These are phyloP conservation scores for Salvia sclarea DNA, from an alignment of 305 asterid genomes.

Conservation along the genomic window DNA sequence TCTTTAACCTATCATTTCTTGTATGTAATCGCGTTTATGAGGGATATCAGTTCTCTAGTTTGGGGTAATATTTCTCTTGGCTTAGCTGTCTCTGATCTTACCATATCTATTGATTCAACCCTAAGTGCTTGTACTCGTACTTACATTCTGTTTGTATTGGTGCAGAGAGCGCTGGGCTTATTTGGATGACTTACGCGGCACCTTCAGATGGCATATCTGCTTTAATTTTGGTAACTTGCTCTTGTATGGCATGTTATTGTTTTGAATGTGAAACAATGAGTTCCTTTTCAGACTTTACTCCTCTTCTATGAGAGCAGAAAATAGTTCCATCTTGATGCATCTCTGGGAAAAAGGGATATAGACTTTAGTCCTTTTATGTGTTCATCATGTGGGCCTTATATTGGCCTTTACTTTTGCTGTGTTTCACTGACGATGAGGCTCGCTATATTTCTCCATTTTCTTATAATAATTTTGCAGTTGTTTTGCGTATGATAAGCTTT, in stretches of 20 bases:
- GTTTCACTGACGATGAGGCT: too few relatives aligned
- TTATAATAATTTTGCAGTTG: slow-evolving; percentile 57
- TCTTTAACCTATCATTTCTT: slow-evolving; percentile 76
- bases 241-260: background rate
- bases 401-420: slow-evolving; percentile 18
- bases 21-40: slow-evolving; percentile 81
- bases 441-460: slow-evolving; percentile 10
- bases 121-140: slow-evolving; percentile 19
- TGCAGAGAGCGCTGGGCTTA: slow-evolving; percentile 68
- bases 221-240: slow-evolving; percentile 99
- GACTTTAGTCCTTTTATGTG: slow-evolving; percentile 22
- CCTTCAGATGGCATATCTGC: slow-evolving; percentile 99
- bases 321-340: slow-evolving; percentile 8
- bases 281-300: slow-evolving; percentile 11
- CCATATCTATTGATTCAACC: slow-evolving; percentile 6
- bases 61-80: slow-evolving; percentile 62
- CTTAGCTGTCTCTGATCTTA: slow-evolving; percentile 23
- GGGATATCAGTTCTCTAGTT: slow-evolving; percentile 81
- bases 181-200: slow-evolving; percentile 84
- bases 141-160: slow-evolving; percentile 32
- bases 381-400: background rate
- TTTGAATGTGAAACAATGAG: background rate
- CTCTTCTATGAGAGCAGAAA: slow-evolving; percentile 7
- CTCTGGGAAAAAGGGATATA: slow-evolving; percentile 19
- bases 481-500: slow-evolving; percentile 96